These are phyloP conservation scores for Xylariales sp. DNA, from an alignment of 2,329 filamentous ascomycete species.

Conservation along the genomic window DNA sequence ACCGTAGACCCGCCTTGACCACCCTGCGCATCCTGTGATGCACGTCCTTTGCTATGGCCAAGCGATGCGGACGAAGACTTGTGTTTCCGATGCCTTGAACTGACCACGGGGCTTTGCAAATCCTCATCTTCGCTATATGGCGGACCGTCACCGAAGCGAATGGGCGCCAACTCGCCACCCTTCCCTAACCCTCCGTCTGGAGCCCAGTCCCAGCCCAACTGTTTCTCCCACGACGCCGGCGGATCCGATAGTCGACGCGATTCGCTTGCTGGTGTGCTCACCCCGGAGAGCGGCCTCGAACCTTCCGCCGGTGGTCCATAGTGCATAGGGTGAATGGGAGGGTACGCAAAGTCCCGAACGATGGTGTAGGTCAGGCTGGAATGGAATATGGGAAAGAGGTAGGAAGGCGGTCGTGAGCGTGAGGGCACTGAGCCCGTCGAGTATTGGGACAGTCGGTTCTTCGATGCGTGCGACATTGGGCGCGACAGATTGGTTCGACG, in stretches of 20 bases:
- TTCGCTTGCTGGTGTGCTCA: conserved; percentile 83
- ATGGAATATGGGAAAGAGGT: conserved; percentile 76
- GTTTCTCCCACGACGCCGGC: conserved; percentile 69
- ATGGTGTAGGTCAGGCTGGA: conserved; percentile 84
- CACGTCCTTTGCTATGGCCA: conserved; percentile 41
- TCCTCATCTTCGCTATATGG: conserved; percentile 97
- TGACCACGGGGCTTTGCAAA: conserved; percentile 84
- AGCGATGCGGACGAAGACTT: conserved; percentile 60
- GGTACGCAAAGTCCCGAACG: conserved; percentile 95
- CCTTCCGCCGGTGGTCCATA: conserved; percentile 84
- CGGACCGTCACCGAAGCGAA: conserved; percentile 81
- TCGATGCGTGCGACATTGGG: conserved; percentile 72
- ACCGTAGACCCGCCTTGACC: conserved; percentile 35
- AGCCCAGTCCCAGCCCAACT: conserved; percentile 56
- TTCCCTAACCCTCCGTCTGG: conserved; percentile 50
- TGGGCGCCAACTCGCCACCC: conserved; percentile 70
- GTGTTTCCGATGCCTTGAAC: conserved; percentile 79
- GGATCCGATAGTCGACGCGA: conserved; percentile 77
- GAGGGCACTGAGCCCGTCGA: conserved; percentile 65
- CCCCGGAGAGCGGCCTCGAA: conserved; percentile 64
- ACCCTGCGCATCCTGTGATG: conserved; percentile 34
- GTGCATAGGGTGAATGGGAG: conserved; percentile 76
- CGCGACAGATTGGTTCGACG: conserved; percentile 58
- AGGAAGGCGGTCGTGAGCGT: conserved; percentile 75
- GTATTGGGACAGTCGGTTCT: conserved; percentile 79